These are phyloP conservation scores for Rhododendron ferrugineum DNA, from an alignment of 148 eudicot genomes.

Conservation along the genomic window DNA sequence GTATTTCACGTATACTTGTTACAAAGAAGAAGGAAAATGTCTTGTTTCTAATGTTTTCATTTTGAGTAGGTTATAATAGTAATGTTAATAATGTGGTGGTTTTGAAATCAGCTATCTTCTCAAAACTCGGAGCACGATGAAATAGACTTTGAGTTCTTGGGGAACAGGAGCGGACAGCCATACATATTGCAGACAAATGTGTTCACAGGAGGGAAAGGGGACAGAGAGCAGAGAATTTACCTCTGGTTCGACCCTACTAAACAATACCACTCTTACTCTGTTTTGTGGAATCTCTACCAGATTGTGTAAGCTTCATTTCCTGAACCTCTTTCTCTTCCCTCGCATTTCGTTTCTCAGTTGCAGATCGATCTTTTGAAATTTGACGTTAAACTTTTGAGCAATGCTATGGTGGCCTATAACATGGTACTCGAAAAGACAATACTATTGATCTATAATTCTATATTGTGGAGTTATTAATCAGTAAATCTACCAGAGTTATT, in stretches of 20 bases:
- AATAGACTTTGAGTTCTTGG: conserved; percentile 29
- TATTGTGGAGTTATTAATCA: too few relatives aligned
- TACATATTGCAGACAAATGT: conserved; percentile 26
- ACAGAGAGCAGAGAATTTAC: conserved; percentile 19
- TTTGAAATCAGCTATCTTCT: conserved; percentile 15
- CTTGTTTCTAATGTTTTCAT: background rate
- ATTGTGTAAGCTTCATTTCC: conserved; percentile 15
- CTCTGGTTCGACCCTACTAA: conserved; percentile 28
- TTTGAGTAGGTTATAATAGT: background rate
- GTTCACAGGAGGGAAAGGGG: conserved; percentile 22
- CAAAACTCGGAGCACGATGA: conserved; percentile 25
- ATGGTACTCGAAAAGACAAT: too few relatives aligned
- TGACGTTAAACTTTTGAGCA: too few relatives aligned
- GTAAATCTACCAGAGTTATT: too few relatives aligned
- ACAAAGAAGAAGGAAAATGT: background rate
- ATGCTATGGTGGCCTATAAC: too few relatives aligned
- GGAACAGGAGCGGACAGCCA: conserved; percentile 22
- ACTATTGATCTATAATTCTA: too few relatives aligned
- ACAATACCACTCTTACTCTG: conserved; percentile 17
- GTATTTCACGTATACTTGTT: background rate
- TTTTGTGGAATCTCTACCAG: conserved; percentile 21
- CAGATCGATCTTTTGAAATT: background rate
- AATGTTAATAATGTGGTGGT: background rate
- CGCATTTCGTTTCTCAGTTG: background rate
- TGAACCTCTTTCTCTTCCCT: background rate